Evolutionary conservation across 2,329 filamentous ascomycete species (phyloP).

Genomic region (Alternaria conjuncta): DNA sequence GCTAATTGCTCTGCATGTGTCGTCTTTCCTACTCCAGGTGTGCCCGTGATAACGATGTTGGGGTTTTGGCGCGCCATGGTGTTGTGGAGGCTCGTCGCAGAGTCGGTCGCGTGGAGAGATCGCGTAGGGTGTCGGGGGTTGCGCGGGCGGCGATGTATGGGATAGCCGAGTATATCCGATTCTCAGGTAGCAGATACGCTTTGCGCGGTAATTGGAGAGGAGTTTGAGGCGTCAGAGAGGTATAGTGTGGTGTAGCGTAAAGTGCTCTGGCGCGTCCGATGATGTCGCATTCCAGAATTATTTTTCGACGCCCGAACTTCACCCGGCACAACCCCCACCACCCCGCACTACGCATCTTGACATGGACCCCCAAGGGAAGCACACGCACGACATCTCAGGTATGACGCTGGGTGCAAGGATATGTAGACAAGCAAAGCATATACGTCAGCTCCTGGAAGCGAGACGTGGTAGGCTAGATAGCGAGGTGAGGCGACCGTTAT

Average conservation of each 20-base stretch:
- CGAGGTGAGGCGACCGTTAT: not conserved
- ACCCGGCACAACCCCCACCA: constrained; percentile 20
- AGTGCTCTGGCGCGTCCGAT: not conserved
- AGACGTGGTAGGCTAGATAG: not conserved
- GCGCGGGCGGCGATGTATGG: not conserved
- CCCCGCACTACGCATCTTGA: constrained; percentile 20
- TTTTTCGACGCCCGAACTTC: constrained; percentile 24
- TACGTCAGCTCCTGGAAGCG: not conserved
- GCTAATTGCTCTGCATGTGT: constrained; percentile 86
- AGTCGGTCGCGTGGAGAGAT: not conserved
- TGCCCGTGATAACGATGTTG: constrained; percentile 95
- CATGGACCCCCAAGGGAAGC: not conserved
- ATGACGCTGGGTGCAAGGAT: not conserved
- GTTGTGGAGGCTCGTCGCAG: not conserved
- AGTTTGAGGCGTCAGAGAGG: not conserved
- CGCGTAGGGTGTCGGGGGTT: not conserved
- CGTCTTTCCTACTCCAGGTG: constrained; percentile 94
- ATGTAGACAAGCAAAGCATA: not conserved
- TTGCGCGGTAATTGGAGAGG: not conserved
- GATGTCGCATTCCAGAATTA: constrained; percentile 18
- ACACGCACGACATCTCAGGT: not conserved
- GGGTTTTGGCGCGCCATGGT: constrained; percentile 60
- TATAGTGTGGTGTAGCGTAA: not conserved
- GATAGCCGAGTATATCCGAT: not conserved
- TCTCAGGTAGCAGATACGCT: not conserved